Evolutionary conservation across 2,329 filamentous ascomycete genomes (phyloP), one percentile per base, ranked within the genome.

Genomic region (Colletotrichum scovillei): DNA sequence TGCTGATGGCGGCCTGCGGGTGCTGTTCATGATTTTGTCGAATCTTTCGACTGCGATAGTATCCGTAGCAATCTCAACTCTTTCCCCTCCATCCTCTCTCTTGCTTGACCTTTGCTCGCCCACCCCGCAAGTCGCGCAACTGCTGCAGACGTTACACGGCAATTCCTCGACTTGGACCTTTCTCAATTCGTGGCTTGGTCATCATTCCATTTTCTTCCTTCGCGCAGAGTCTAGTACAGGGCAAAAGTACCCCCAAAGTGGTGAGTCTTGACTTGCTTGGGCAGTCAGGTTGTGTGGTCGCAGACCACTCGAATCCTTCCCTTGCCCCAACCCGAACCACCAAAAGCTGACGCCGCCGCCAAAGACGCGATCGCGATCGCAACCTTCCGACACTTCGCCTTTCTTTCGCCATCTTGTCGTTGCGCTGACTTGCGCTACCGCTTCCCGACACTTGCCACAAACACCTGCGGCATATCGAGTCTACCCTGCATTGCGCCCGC

Each of bases 1-100:
- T 46, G 63, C 55, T 73, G 67, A 73, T 69, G 38, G 38, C 14
- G 16, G 38, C 38, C 38, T 42, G 60, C 67, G 63, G 52, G 30
- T 70, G 59, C 63, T 65, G 26, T 57, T 63, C 60, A 60, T 73
- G 67, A 73, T 73, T 71, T 70, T 65, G 35, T 70, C 30, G 59
- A 64, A 66, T 73, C 56, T 53, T 71, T 55, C 49, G 22, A 62
- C 32, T 60, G 42, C 55, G 46, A 58, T 28, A 24, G 55, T 14
- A 42, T 42, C 16, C 38, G 38, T 42, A 62, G 52, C 60, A 60
- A 62, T 57, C 42, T 66, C 46, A 71, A 16, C 46, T 66, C 49
- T 62, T 32, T 28, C 56, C 67, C 56, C 56, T 70, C 49, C 49
- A 57, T 28, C 35, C 28, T 30, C 68, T 62, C 32, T 35, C 32